Evolutionary conservation across 2,329 filamentous ascomycete species (phyloP).

Genomic region (Arachnomyces sp.): DNA sequence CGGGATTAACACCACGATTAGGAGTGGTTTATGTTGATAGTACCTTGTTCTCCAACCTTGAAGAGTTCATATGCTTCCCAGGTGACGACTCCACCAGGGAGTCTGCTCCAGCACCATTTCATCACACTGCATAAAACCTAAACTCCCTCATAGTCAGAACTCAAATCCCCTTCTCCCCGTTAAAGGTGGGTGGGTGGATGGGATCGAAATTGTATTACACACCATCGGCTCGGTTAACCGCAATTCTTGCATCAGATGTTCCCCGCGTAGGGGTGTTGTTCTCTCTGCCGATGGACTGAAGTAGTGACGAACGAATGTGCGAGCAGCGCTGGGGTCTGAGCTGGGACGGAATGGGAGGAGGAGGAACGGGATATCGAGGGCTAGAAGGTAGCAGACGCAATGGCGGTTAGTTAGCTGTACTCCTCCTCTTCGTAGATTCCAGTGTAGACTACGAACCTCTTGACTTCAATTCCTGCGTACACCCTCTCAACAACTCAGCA

Average conservation of each 20-base stretch:
- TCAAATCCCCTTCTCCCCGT: slow-evolving; percentile 5
- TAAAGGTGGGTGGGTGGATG: slow-evolving; percentile 2
- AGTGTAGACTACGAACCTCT: slow-evolving; percentile 59
- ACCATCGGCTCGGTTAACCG: slow-evolving; percentile 93
- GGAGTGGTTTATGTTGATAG: too few species aligned
- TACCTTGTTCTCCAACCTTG: slow-evolving; percentile 87
- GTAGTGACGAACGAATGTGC: slow-evolving; percentile 86
- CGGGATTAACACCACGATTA: slow-evolving; percentile 11
- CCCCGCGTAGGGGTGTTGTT: slow-evolving; percentile 53
- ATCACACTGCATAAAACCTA: slow-evolving; percentile 87
- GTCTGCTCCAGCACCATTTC: slow-evolving; percentile 97
- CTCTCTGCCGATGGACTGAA: slow-evolving; percentile 63
- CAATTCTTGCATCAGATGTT: slow-evolving; percentile 71
- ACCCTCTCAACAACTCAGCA: slow-evolving; percentile 73
- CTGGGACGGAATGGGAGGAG: slow-evolving; percentile 89
- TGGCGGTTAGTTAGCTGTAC: too few species aligned
- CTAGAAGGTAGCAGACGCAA: slow-evolving; percentile 39
- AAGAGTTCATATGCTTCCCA: slow-evolving; percentile 98
- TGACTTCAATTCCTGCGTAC: slow-evolving; percentile 85
- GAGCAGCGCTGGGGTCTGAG: slow-evolving; percentile 82
- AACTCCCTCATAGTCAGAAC: slow-evolving; percentile 8
- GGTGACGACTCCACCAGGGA: slow-evolving; percentile 82
- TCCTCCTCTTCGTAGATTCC: slow-evolving; percentile 10
- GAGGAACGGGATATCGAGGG: slow-evolving; percentile 82
- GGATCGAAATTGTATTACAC: slow-evolving; percentile 31